These are phyloP conservation scores for Tylopilus vinaceipallidus DNA, from an alignment of 768 basidiomycete genomes.

Conservation along the genomic window DNA sequence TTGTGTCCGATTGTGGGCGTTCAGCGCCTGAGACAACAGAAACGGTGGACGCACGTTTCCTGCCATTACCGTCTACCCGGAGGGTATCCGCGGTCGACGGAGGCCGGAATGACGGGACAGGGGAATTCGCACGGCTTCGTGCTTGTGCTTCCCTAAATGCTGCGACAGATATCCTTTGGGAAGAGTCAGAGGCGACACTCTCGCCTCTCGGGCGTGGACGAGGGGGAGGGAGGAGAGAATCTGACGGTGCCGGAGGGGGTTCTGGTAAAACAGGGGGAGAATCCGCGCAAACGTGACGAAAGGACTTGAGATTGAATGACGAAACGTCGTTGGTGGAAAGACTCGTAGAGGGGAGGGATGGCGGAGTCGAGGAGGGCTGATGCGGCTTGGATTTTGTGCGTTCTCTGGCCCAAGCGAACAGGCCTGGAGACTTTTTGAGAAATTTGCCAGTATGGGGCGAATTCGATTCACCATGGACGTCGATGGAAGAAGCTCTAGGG, in stretches of 20 bases:
- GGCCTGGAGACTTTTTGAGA: slow-evolving; percentile 35
- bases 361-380: slow-evolving; percentile 34
- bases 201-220: slow-evolving; percentile 52
- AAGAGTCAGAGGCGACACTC: slow-evolving; percentile 60
- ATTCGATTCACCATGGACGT: slow-evolving; percentile 9
- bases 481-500: slow-evolving; percentile 16
- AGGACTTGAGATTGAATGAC: slow-evolving; percentile 74
- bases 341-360: slow-evolving; percentile 27
- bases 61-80: slow-evolving; percentile 24
- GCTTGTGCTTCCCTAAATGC: slow-evolving; percentile 81
- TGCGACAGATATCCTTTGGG: slow-evolving; percentile 76
- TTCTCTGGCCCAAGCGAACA: slow-evolving; percentile 36
- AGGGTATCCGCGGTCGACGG: slow-evolving; percentile 34
- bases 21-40: slow-evolving; percentile 24
- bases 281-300: slow-evolving; percentile 61
- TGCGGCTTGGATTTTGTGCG: slow-evolving; percentile 36
- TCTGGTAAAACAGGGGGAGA: slow-evolving; percentile 32
- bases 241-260: slow-evolving; percentile 22
- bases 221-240: slow-evolving; percentile 35
- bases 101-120: slow-evolving; percentile 49
- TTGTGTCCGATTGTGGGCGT: slow-evolving; percentile 12
- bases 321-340: slow-evolving; percentile 18
- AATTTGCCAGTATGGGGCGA: slow-evolving; percentile 17
- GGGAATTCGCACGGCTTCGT: slow-evolving; percentile 58
- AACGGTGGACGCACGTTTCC: slow-evolving; percentile 31